Evolutionary conservation across 148 eudicot genomes (phyloP).

Genomic region (Rhododendron kiyosumense): DNA sequence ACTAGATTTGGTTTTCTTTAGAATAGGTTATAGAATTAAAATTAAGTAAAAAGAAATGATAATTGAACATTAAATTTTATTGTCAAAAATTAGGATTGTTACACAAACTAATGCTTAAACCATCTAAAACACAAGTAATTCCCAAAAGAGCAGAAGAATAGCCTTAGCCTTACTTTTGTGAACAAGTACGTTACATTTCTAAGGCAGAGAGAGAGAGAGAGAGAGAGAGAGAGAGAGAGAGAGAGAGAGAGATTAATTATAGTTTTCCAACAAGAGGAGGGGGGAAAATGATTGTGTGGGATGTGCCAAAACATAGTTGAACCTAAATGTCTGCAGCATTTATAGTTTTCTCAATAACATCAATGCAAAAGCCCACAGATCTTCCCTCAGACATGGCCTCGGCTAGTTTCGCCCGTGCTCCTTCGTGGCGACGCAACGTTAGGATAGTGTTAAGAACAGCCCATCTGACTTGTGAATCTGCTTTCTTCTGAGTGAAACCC

Average conservation of each 20-base stretch:
- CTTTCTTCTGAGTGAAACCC: constrained; percentile 95
- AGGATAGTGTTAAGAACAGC: constrained; percentile 82
- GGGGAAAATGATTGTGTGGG: neutral
- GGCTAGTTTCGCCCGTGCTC: constrained; percentile 61
- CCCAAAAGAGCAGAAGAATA: neutral
- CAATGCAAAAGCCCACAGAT: constrained; percentile 78
- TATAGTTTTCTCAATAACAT: constrained; percentile 64
- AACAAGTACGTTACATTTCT: neutral
- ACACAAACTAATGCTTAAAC: too few relatives aligned
- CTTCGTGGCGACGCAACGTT: constrained; percentile 78
- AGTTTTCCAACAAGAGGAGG: neutral
- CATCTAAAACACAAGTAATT: neutral
- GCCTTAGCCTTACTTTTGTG: neutral
- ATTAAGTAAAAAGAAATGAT: too few relatives aligned
- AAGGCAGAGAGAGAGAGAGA: neutral
- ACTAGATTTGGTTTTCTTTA: too few relatives aligned
- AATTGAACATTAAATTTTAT: too few relatives aligned
- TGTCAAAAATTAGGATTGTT: too few relatives aligned
- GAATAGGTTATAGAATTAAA: too few relatives aligned
- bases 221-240: neutral
- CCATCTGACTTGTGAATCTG: constrained; percentile 95
- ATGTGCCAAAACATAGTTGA: neutral
- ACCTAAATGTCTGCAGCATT: constrained; percentile 32
- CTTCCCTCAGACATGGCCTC: constrained; percentile 79
- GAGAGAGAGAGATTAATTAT: neutral